Percentiles rank a stretch among this genome's conserved stretches.
These are phyloP conservation scores for Candolleomyces efflorescens DNA, from an alignment of 768 basidiomycete species.

Conservation along the genomic window DNA sequence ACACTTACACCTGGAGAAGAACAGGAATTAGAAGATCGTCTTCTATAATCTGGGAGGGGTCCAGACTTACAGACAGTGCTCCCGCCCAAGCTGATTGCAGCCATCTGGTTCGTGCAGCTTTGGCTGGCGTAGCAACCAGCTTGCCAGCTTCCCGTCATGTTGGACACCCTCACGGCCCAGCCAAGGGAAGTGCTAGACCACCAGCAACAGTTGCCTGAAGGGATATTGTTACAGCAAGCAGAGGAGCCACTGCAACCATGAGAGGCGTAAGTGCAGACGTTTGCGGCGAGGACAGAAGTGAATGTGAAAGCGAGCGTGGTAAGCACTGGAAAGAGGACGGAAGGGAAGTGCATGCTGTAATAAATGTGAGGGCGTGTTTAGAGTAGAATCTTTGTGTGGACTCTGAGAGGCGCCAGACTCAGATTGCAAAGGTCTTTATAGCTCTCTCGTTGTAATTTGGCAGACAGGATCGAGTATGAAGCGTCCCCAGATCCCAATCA, in stretches of 20 bases:
- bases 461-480: no score
- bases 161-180: background rate
- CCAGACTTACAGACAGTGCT: background rate
- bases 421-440: no score
- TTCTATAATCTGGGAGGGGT: background rate
- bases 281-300: background rate
- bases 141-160: background rate
- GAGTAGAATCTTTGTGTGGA: no score
- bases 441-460: no score
- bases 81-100: background rate
- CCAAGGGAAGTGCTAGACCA: background rate
- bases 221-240: background rate
- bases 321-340: background rate
- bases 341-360: no score
- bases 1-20: no score
- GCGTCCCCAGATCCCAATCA: no score
- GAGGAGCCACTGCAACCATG: background rate
- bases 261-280: background rate
- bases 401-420: no score
- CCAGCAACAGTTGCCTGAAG: background rate
- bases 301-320: background rate
- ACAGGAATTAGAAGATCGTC: no score
- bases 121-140: background rate
- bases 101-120: background rate
- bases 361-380: no score